A percentile compares a stretch with the other conserved stretches of the same genome.
Evolutionary conservation across 306 rosid genomes (phyloP).

Genomic region (Cucurbita argyrosperma): DNA sequence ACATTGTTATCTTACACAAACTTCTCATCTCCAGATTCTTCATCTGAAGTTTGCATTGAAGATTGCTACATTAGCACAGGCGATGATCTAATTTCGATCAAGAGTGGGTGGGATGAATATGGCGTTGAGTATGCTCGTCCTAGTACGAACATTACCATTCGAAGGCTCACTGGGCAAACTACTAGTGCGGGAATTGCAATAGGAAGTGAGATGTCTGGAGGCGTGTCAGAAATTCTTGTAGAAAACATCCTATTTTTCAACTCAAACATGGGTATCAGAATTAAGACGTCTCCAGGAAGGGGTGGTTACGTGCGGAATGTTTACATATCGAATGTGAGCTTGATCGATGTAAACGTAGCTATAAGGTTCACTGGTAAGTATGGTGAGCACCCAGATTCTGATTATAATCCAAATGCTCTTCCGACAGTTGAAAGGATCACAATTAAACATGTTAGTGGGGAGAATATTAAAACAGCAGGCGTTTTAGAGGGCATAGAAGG

Average conservation of each 20-base stretch:
- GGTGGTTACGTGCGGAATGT: slow-evolving; percentile 45
- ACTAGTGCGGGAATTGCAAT: slow-evolving; percentile 41
- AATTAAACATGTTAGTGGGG: slow-evolving; percentile 27
- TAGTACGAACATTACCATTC: slow-evolving; percentile 30
- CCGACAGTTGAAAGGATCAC: slow-evolving; percentile 30
- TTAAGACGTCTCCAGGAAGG: slow-evolving; percentile 49
- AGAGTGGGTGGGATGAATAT: slow-evolving; percentile 72
- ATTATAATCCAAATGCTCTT: slow-evolving; percentile 37
- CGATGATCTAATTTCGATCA: slow-evolving; percentile 42
- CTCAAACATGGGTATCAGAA: slow-evolving; percentile 27
- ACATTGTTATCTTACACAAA: not conserved
- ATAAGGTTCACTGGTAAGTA: slow-evolving; percentile 24
- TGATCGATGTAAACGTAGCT: slow-evolving; percentile 26
- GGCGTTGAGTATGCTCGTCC: slow-evolving; percentile 40
- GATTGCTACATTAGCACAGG: slow-evolving; percentile 44
- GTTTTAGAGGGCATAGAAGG: not conserved
- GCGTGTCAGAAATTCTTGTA: slow-evolving; percentile 25
- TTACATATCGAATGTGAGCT: slow-evolving; percentile 14
- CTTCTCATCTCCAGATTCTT: slow-evolving; percentile 36
- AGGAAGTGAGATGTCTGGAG: slow-evolving; percentile 66
- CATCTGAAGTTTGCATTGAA: slow-evolving; percentile 36
- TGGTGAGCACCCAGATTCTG: slow-evolving; percentile 49
- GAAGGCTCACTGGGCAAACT: slow-evolving; percentile 27
- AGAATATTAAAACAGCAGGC: slow-evolving; percentile 29
- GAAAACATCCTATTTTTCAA: slow-evolving; percentile 24